Percentiles rank a stretch among this genome's conserved stretches.
Conservation (phyloP, 257 asterid genomes). For the Penstemon eatonii region DNA sequence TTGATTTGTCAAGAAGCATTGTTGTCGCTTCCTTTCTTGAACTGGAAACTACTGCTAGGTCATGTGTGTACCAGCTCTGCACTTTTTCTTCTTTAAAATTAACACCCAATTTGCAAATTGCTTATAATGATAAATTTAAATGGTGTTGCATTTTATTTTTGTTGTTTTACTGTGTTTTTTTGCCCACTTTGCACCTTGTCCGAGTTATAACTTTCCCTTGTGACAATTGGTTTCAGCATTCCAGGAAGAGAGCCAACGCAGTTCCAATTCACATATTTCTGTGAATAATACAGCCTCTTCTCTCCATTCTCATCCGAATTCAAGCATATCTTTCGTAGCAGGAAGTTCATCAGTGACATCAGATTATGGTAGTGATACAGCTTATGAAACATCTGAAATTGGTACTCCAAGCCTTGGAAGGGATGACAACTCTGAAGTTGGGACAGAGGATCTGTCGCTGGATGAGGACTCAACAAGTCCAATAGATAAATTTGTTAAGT, state of each 20-base stretch:
- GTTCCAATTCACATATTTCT: slow-evolving; percentile 49
- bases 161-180: neutral
- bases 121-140: neutral
- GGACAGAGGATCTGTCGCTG: slow-evolving; percentile 66
- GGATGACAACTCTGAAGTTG: slow-evolving; percentile 82
- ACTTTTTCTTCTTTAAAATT: slow-evolving; percentile 13
- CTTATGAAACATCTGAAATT: slow-evolving; percentile 82
- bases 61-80: slow-evolving; percentile 53
- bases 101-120: neutral
- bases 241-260: slow-evolving; percentile 65
- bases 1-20: slow-evolving; percentile 80
- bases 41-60: slow-evolving; percentile 96
- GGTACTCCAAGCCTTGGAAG: slow-evolving; percentile 73
- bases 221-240: slow-evolving; percentile 64
- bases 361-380: slow-evolving; percentile 90
- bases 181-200: slow-evolving; percentile 13
- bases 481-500: slow-evolving; percentile 83
- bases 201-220: slow-evolving; percentile 20
- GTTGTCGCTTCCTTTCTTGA: slow-evolving; percentile 91
- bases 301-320: slow-evolving; percentile 48
- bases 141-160: slow-evolving; percentile 21
- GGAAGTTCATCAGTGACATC: slow-evolving; percentile 73
- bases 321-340: slow-evolving; percentile 46
- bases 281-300: slow-evolving; percentile 45
- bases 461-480: slow-evolving; percentile 77